phyloP scores from a whole-genome alignment of 371 early-diverging fungal species.

The Dentiscutata heterogama region DNA sequence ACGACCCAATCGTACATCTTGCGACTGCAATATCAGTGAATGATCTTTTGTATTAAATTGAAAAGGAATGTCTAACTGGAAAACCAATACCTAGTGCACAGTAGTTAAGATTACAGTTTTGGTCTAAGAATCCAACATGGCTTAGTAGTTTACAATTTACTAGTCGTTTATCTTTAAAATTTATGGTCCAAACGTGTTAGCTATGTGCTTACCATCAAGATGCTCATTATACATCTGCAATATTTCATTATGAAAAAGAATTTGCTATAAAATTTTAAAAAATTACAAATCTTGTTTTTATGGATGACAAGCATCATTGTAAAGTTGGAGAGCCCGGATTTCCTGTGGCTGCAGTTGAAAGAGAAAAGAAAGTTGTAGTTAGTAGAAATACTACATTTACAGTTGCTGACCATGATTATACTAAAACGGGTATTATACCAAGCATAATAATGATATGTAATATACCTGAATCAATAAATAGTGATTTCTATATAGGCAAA shows the following conservation, averaged over 20 bases:
- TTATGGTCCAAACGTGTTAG: not conserved
- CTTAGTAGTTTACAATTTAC: conserved; percentile 20
- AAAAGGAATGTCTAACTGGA: not conserved
- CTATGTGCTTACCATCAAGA: not conserved
- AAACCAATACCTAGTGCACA: not conserved
- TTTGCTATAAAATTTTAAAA: conserved; percentile 1
- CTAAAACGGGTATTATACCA: not conserved
- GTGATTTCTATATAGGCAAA: not conserved
- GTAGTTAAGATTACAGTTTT: conserved; percentile 3
- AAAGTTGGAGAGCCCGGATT: not conserved
- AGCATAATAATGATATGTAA: too few species aligned
- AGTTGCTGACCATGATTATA: not conserved
- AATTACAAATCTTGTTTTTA: not conserved
- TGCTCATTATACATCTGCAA: not conserved
- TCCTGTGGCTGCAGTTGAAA: not conserved
- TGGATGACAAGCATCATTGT: not conserved
- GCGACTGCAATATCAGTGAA: not conserved
- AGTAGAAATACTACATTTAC: not conserved
- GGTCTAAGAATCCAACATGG: not conserved
- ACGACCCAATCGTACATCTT: not conserved
- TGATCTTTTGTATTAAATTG: too few species aligned
- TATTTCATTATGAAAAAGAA: not conserved
- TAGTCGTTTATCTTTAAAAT: not conserved
- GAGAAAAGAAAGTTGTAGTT: conserved; percentile 1
- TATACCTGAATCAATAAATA: not conserved